Evolutionary conservation across 2,329 filamentous ascomycete genomes (phyloP), one percentile per base, ranked within the genome.

Genomic region (Colletotrichum caudatum): DNA sequence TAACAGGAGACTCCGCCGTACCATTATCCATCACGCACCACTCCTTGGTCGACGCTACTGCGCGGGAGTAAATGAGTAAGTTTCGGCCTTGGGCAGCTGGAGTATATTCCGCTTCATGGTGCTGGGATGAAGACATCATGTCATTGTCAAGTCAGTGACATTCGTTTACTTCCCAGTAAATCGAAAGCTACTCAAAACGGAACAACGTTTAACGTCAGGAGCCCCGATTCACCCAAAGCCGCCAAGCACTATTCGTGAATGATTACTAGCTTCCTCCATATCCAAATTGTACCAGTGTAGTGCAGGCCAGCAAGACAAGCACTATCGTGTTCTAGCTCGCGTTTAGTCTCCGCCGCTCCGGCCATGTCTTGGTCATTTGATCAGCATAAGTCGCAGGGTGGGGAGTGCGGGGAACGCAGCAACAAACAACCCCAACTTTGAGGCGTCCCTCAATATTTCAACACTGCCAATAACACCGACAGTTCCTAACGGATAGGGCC

Each of bases 1-100:
- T 60, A 69, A 72, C 69, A 72, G 69, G 65, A 72, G 69, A 72
- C 69, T 72, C 69, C 69, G 69, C 66, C 65, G 9, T 71, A 33
- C 35, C 69, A 61, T 64, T 48, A 61, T 64, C 54, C 50, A 64
- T 72, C 33, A 54, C 48, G 46, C 59, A 64, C 54, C 54, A 59
- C 39, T 60, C 35, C 9, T 53, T 69, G 53, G 16, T 48, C 16
- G 54, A 69, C 60, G 37, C 65, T 57, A 64, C 66, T 69, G 69
- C 69, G 57, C 26, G 66, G 12, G 50, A 53, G 39, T 41, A 56
- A 41, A 58, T 46, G 58, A 59, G 41, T 26, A 39, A 51, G 20
- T 18, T 44, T 67, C 50, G 50, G 57, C 39, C 63, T 50, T 35
- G 18, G n/a, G 20, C 41, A 57, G 51, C 44, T 39, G 16, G 29